phyloP scores from a whole-genome alignment of 225 moss, liverwort and hornwort species.

The Climacium dendroides region DNA sequence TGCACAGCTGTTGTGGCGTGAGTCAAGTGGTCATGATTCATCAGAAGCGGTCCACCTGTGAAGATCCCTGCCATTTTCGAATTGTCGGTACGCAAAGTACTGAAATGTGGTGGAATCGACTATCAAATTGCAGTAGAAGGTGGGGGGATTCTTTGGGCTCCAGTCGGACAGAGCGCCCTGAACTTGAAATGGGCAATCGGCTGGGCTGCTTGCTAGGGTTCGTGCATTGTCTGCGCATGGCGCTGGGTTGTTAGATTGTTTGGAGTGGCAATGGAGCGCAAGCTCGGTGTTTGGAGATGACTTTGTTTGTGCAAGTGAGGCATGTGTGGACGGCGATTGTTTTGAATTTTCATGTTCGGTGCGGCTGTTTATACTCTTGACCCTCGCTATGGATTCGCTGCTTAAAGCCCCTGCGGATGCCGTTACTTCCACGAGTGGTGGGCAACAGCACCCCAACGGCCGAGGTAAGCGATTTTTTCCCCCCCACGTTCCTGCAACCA shows the following conservation, averaged over 20 bases:
- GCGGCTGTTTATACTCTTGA: not conserved
- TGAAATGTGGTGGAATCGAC: too few relatives aligned
- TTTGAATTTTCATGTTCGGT: not conserved
- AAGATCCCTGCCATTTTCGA: too few relatives aligned
- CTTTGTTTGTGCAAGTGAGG: not conserved
- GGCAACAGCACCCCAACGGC: too few relatives aligned
- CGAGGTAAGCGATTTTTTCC: not conserved
- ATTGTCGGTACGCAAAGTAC: too few relatives aligned
- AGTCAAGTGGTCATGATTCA: too few relatives aligned
- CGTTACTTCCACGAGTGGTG: not conserved
- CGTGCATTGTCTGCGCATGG: not conserved
- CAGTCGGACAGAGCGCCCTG: not conserved
- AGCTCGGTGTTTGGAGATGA: not conserved
- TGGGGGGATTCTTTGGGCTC: not conserved
- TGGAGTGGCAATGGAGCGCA: not conserved
- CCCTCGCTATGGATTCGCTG: not conserved
- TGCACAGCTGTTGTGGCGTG: too few relatives aligned
- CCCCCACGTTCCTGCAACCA: not conserved
- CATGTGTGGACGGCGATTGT: not conserved
- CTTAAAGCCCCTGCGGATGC: not conserved
- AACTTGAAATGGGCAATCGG: not conserved
- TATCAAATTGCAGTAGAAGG: too few relatives aligned
- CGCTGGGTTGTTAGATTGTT: not conserved
- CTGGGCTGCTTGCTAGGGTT: not conserved
- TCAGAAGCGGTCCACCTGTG: too few relatives aligned